Evolutionary conservation across 345 rosid genomes (phyloP).

Genomic region (Gynandropsis gynandra): DNA sequence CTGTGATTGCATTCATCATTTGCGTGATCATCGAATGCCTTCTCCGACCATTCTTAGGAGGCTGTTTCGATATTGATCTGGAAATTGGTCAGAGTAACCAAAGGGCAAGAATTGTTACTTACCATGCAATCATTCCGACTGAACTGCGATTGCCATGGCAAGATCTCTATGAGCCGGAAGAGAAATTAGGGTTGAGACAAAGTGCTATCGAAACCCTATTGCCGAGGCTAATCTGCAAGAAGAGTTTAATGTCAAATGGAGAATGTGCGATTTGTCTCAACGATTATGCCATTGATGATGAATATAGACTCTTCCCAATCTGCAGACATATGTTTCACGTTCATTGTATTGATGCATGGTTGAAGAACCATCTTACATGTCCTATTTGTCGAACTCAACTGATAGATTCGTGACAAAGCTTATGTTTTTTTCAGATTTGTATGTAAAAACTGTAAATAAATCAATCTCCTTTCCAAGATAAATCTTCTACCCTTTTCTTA

Average conservation of each 20-base stretch:
- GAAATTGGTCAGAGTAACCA: constrained; percentile 27
- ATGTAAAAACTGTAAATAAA: too few species aligned
- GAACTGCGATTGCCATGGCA: not conserved
- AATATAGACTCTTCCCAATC: constrained; percentile 25
- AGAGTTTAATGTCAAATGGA: not conserved
- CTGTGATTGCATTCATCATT: constrained; percentile 21
- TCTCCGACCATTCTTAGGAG: constrained; percentile 26
- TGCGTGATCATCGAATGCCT: constrained; percentile 22
- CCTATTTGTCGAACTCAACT: constrained; percentile 27
- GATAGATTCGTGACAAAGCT: constrained; percentile 17
- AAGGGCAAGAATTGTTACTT: constrained; percentile 21
- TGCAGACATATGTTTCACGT: constrained; percentile 30
- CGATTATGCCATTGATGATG: constrained; percentile 18
- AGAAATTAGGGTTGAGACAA: constrained; percentile 17
- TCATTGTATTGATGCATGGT: constrained; percentile 25
- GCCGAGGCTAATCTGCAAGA: constrained; percentile 12
- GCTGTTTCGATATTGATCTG: constrained; percentile 20
- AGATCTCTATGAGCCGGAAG: not conserved
- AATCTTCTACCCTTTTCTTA: too few species aligned
- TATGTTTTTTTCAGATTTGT: too few species aligned
- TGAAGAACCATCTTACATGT: constrained; percentile 29
- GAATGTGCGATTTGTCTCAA: constrained; percentile 29
- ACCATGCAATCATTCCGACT: constrained; percentile 18
- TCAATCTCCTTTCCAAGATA: too few species aligned
- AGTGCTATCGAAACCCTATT: constrained; percentile 23